Evolutionary conservation across 2,329 filamentous ascomycete species (phyloP).

Genomic region (Furcasterigmium sp.): DNA sequence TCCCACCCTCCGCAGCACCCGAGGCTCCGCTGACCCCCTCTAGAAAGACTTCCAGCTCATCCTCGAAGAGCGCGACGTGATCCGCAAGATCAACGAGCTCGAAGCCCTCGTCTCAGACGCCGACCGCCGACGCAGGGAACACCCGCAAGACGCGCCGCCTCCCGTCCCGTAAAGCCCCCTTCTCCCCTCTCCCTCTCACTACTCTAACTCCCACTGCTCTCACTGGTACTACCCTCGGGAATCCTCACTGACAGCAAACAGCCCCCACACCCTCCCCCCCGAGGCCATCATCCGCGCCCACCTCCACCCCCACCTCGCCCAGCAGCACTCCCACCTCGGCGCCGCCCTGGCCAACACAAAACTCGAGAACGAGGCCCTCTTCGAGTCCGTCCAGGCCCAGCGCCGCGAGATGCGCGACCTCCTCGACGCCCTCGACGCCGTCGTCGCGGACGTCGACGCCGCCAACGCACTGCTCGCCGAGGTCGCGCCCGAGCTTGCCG

Average conservation of each 20-base stretch:
- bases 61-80: slow-evolving; percentile 43
- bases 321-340: slow-evolving; percentile 51
- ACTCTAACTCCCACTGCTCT: no score
- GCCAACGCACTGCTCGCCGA: slow-evolving; percentile 44
- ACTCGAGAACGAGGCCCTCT: slow-evolving; percentile 49
- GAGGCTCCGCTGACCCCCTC: no score
- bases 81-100: slow-evolving; percentile 53
- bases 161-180: slow-evolving; percentile 39
- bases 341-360: slow-evolving; percentile 52
- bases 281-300: slow-evolving; percentile 48
- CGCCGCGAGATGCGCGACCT: slow-evolving; percentile 49
- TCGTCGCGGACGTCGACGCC: slow-evolving; percentile 47
- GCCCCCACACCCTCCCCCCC: slow-evolving; percentile 53
- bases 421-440: slow-evolving; percentile 41
- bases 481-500: slow-evolving; percentile 41
- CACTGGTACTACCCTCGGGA: not conserved
- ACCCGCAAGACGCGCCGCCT: slow-evolving; percentile 15
- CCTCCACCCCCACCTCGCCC: slow-evolving; percentile 44
- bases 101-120: slow-evolving; percentile 51
- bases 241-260: slow-evolving; percentile 13
- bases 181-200: not conserved
- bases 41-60: slow-evolving; percentile 55
- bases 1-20: not conserved
- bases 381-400: slow-evolving; percentile 46
- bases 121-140: slow-evolving; percentile 26